Conservation (phyloP, 352 stramenopile genomes). For the Pythium guiyangense region DNA sequence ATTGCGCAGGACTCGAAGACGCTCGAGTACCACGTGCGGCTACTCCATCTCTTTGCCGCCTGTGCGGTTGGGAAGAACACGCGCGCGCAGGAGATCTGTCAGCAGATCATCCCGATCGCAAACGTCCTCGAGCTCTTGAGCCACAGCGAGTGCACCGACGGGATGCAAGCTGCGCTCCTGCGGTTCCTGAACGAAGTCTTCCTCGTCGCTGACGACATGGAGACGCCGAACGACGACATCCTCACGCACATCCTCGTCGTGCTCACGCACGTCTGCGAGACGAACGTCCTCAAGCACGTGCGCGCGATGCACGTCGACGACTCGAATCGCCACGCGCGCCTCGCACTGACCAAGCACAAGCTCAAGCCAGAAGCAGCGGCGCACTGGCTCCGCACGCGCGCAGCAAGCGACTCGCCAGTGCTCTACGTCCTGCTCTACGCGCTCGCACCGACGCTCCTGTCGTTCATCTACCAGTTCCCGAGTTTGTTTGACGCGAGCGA, state of each 20-base stretch:
- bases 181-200: conserved; percentile 58
- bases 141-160: conserved; percentile 38
- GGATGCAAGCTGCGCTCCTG: conserved; percentile 42
- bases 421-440: conserved; percentile 40
- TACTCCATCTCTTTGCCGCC: conserved; percentile 57
- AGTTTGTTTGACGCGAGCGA: conserved; percentile 31
- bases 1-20: conserved; percentile 19
- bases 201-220: conserved; percentile 50
- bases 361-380: conserved; percentile 21
- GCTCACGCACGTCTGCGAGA: conserved; percentile 28
- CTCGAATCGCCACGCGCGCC: conserved; percentile 30
- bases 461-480: conserved; percentile 54
- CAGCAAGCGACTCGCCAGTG: conserved; percentile 24
- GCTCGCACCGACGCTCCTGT: conserved; percentile 38
- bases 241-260: conserved; percentile 26
- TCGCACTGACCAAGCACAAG: conserved; percentile 49
- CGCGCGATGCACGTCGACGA: conserved; percentile 39
- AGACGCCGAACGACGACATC: conserved; percentile 35
- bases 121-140: conserved; percentile 38
- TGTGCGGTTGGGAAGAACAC: conserved; percentile 60
- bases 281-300: conserved; percentile 27
- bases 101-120: conserved; percentile 50
- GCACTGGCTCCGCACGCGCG: conserved; percentile 18
- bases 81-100: conserved; percentile 58
- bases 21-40: conserved; percentile 49